Evolutionary conservation across 177 flowering plant species (phyloP).

Genomic region (Vitis hybrid): DNA sequence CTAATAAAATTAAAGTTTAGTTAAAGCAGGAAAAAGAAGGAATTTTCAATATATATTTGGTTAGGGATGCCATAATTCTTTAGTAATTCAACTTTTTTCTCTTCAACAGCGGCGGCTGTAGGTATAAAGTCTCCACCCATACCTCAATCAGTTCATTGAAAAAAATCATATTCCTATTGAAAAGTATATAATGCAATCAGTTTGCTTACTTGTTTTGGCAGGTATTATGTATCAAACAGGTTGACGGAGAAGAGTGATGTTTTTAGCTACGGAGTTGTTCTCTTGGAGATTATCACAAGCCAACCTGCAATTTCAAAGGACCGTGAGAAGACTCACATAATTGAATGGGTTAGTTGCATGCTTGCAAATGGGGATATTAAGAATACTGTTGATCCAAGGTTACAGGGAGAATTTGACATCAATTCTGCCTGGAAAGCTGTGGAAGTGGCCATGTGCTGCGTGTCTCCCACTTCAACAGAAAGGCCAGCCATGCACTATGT

Average conservation of each 20-base stretch:
- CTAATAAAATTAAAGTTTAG: too few species aligned
- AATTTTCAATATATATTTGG: too few species aligned
- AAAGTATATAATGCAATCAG: background rate
- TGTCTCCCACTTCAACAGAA: slow-evolving; percentile 5
- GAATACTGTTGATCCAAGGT: slow-evolving; percentile 32
- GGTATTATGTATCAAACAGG: slow-evolving; percentile 19
- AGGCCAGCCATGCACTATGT: slow-evolving; percentile 44
- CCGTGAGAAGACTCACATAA: slow-evolving; percentile 18
- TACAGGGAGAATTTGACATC: slow-evolving; percentile 19
- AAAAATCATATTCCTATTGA: too few species aligned
- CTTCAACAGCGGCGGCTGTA: too few species aligned
- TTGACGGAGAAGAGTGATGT: slow-evolving; percentile 40
- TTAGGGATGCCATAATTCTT: too few species aligned
- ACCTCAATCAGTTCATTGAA: too few species aligned
- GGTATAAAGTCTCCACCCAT: too few species aligned
- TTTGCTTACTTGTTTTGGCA: slow-evolving; percentile 3
- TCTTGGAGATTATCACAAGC: slow-evolving; percentile 28
- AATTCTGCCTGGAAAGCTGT: slow-evolving; percentile 36
- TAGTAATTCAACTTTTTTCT: too few species aligned
- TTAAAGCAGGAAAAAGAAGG: too few species aligned
- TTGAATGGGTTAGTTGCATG: slow-evolving; percentile 26
- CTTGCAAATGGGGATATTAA: slow-evolving; percentile 28
- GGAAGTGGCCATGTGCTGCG: slow-evolving; percentile 44
- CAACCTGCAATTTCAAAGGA: slow-evolving; percentile 14
- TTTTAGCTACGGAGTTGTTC: slow-evolving; percentile 32